A percentile compares a stretch with the other conserved stretches of the same genome.
These are phyloP conservation scores for Annulohypoxylon stygium DNA, from an alignment of 495 filamentous ascomycete species.

Conservation along the genomic window DNA sequence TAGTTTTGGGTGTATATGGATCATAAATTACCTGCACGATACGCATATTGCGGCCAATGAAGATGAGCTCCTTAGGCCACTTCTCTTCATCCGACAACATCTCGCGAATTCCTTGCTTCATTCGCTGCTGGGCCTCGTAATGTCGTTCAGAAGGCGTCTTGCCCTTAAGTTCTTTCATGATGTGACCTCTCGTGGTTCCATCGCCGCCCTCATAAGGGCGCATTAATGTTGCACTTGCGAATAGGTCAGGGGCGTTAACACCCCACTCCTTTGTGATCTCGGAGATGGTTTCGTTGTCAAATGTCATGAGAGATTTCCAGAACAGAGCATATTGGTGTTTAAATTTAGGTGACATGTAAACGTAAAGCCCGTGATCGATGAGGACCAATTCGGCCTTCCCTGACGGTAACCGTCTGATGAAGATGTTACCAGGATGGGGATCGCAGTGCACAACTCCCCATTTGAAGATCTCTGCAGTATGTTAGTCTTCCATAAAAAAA, in stretches of 20 bases:
- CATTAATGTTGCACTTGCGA: slow-evolving; percentile 90
- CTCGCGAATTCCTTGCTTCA: slow-evolving; percentile 85
- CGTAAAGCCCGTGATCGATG: slow-evolving; percentile 96
- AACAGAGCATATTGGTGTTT: slow-evolving; percentile 90
- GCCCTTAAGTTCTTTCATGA: slow-evolving; percentile 65
- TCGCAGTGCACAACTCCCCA: slow-evolving; percentile 96
- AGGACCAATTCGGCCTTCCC: slow-evolving; percentile 91
- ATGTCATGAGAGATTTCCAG: slow-evolving; percentile 93
- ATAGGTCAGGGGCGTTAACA: slow-evolving; percentile 87
- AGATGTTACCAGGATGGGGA: slow-evolving; percentile 97
- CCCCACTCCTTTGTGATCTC: slow-evolving; percentile 83
- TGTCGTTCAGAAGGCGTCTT: slow-evolving; percentile 74
- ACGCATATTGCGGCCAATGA: slow-evolving; percentile 93
- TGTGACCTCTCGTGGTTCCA: slow-evolving; percentile 68
- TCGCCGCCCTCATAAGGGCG: slow-evolving; percentile 91
- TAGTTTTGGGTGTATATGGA: not conserved
- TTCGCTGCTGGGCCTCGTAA: slow-evolving; percentile 87
- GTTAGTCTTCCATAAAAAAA: slow-evolving; percentile 11
- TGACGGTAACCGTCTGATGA: slow-evolving; percentile 84
- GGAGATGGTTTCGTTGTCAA: slow-evolving; percentile 85
- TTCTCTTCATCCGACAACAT: slow-evolving; percentile 90
- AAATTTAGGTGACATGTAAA: slow-evolving; percentile 87
- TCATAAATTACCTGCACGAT: slow-evolving; percentile 73
- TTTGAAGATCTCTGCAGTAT: slow-evolving; percentile 82
- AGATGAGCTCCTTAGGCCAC: slow-evolving; percentile 93